Base-by-base conservation (phyloP, 169 alveolate species). In the Cryptosporidium tyzzeri region DNA sequence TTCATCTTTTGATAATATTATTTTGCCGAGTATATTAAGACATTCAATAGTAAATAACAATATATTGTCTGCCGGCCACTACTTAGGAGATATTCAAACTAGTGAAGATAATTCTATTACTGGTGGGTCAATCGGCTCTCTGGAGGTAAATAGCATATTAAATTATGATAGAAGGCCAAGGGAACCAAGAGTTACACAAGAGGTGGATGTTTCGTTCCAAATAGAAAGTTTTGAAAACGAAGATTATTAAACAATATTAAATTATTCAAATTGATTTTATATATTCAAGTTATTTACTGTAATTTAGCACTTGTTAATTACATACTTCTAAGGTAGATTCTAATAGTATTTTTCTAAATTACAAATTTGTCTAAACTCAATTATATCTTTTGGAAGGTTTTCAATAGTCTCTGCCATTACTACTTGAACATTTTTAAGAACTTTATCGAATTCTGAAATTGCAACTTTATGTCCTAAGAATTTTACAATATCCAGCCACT, bases 111-210 rank as follows among this genome's bases (percentile, higher is more conserved):
- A 26, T 73, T 48, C 59, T 1, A 37, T 31, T 31, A 26, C 48
- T 9, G 69, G 69, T 26, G 62, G 59, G 29, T 21, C 74, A 0
- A 23, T 70, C 7, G n/a, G 29, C 10, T 33, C 71, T n/a, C 37
- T 70, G 21, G 48, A 73, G 58, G 51, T 35, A 14, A 48, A 48
- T 53, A 29, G 23, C 10, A 23, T 21, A 16, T 16, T 65, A 44
- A 67, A 12, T 65, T 80, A 39, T 39, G 89, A 65, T 1, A 80
- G 71, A 67, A 80, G 89, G 33, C 89, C 89, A 10, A 80, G 89
- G 45, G 75, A 62, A 26, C 89, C 89, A 16, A 59, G 89, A 80
- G 74, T 61, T 39, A 80, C 75, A 59, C 89, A 80, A 70, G 67
- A 70, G 35, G 89, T 74, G 3, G 89, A 80, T 50, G 65, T 80